A percentile compares a stretch with the other conserved stretches of the same genome.
phyloP scores from a whole-genome alignment of 345 rosid genomes.

The Clausena lansium region DNA sequence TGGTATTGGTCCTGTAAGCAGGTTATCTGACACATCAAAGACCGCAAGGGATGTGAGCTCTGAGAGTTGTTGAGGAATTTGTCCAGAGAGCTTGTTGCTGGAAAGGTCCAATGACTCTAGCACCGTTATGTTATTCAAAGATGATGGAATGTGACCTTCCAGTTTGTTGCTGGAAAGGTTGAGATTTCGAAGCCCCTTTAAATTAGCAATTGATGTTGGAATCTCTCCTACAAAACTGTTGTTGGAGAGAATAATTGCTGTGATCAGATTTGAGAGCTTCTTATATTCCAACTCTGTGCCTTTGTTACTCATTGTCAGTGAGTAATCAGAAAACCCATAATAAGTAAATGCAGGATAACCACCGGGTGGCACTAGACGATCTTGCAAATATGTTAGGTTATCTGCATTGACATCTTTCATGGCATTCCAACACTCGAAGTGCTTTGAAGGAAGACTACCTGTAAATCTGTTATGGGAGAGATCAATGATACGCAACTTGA shows the following conservation, averaged over 20 bases:
- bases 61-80: slow-evolving; percentile 1
- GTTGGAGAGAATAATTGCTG: not conserved
- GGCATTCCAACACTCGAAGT: slow-evolving; percentile 21
- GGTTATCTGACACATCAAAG: not conserved
- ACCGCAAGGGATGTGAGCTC: not conserved
- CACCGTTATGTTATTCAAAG: not conserved
- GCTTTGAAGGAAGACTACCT: slow-evolving; percentile 14
- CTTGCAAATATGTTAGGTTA: not conserved
- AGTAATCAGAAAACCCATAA: not conserved
- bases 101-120: slow-evolving; percentile 17
- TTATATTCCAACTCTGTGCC: not conserved
- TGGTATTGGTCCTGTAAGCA: not conserved
- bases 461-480: slow-evolving; percentile 13
- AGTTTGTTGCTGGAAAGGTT: not conserved
- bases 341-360: no score
- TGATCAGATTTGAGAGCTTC: not conserved
- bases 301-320: not conserved
- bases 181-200: not conserved
- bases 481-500: slow-evolving; percentile 11
- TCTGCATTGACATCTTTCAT: slow-evolving; percentile 11
- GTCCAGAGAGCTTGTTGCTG: not conserved
- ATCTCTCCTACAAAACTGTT: slow-evolving; percentile 13
- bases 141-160: not conserved
- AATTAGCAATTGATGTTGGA: not conserved
- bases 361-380: no score